Base-by-base conservation (phyloP, 495 filamentous ascomycete genomes). In the Chlorociboria aeruginascens region DNA sequence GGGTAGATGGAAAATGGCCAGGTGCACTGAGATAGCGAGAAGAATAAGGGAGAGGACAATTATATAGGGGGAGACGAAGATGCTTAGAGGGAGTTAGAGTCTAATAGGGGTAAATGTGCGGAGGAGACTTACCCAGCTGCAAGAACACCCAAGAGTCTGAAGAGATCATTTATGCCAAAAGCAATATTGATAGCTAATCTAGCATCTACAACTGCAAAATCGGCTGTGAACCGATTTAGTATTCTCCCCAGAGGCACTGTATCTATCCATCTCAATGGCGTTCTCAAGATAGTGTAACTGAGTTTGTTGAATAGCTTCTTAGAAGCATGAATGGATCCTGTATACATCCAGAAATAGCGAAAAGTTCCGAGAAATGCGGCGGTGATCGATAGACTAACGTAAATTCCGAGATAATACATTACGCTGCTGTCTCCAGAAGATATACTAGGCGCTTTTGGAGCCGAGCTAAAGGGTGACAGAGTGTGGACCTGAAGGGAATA, bases 221-320 rank as follows among this genome's bases (percentile, higher is more conserved):
- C 86, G 6, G 82, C 71, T 0, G 84, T 85, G 48, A 90, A 89
- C 6, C 86, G 72, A 60, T 92, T 93, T 3, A 90, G 60, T 32
- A 90, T 78, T 20, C 85, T 76, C 1, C 86, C 86, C 0, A 85
- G 64, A 0, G 86, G 86, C 0, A 87, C 81, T 0, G 85, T 90
- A 59, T 93, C 86, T 9, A 90, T 67, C 82, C 85, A 93, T 40
- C 81, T 68, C 8, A 85, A 64, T 0, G 85, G 85, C 11, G 84
- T 73, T 7, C 80, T 77, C 0, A 92, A 69, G 12, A 93, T 72
- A 3, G 72, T 68, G 48, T 71, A 78, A 32, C 77, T 77, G 32
- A 60, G 41, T 29, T 50, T 54, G 34, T 60, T 54, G 30, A 60
- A 60, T 12, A 60, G 46, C 1, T 36, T 32, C 9, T 51, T 43